Evolutionary conservation across 495 filamentous ascomycete genomes (phyloP), one percentile per base, ranked within the genome.

Genomic region (Aspergillus biplanus): DNA sequence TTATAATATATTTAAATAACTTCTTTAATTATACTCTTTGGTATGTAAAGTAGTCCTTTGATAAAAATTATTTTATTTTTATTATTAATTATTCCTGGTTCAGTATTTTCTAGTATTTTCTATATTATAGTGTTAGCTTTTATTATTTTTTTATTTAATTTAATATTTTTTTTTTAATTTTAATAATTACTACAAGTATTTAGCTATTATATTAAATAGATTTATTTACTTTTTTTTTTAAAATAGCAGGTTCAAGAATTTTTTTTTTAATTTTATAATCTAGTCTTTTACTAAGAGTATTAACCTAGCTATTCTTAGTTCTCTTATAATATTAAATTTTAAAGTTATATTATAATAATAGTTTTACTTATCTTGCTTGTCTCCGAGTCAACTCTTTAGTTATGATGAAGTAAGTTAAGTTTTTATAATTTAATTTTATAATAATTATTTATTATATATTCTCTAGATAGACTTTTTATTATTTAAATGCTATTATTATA

Each of bases 401-500:
- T 39, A 39, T 39, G 6, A 39, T 39, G 12, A 39, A 39, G 12
- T 39, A 39, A 12, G 12, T 39, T 39, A 39, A 39, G 12, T 39
- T 39, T 39, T 39, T 39, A 39, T 39, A 39, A 39, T 11, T 27
- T 31, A 52, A 27, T 21, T 52, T 52, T 52, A 13, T 52, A 52
- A 31, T 18, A 27, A 12, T 27, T 52, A 53, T 27, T 53, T 53
- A 53, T 53, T 53, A 21, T 27, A 53, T 32, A 21, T 53, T 32
- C 33, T 53, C 3, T 53, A 53, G 18, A 0, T 32, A 15, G 12
- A 53, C 27, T 32, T 13, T 15, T 53, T 4, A 27, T 6, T 53
- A 53, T 4, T 33, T 53, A 53, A 53, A 53, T 53, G 33, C 33
- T 53, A 27, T 32, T 53, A 53, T 53, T 53, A 32, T 53, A 32